Percentiles rank a stretch among this genome's conserved stretches.
These are phyloP conservation scores for Didymella glomerata DNA, from an alignment of 2,329 filamentous ascomycete genomes.

Conservation along the genomic window DNA sequence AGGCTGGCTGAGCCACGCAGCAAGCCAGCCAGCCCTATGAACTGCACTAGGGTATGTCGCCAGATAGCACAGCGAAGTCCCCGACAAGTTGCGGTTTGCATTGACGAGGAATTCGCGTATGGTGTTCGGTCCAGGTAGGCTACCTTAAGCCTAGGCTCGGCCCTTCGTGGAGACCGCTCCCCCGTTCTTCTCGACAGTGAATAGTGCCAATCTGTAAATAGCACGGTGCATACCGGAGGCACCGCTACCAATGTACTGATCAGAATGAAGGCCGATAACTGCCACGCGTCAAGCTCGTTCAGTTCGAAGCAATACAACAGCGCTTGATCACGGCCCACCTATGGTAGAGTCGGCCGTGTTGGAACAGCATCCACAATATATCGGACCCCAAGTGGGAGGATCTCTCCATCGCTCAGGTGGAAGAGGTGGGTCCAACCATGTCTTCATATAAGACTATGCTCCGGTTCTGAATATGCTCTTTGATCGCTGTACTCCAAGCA, in stretches of 20 bases:
- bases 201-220: not conserved
- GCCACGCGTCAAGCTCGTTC: not conserved
- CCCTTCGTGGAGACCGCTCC: not conserved
- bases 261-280: too few species aligned
- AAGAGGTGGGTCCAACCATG: not conserved
- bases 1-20: conserved; percentile 1
- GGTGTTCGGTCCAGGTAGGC: not conserved
- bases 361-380: not conserved
- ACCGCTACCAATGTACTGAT: not conserved
- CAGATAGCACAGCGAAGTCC: not conserved
- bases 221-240: not conserved
- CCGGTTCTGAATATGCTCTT: not conserved
- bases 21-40: not conserved
- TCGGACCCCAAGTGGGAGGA: not conserved
- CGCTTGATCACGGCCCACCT: too few species aligned
- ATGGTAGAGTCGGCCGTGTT: not conserved
- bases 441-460: conserved; percentile 5
- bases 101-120: not conserved
- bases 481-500: conserved; percentile 4
- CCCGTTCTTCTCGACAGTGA: not conserved
- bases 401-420: not conserved
- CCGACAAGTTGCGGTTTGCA: not conserved
- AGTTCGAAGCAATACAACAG: not conserved
- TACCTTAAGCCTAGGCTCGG: not conserved
- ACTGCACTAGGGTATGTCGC: not conserved